phyloP scores from a whole-genome alignment of 2,329 filamentous ascomycete genomes.

The Nemania sp. region DNA sequence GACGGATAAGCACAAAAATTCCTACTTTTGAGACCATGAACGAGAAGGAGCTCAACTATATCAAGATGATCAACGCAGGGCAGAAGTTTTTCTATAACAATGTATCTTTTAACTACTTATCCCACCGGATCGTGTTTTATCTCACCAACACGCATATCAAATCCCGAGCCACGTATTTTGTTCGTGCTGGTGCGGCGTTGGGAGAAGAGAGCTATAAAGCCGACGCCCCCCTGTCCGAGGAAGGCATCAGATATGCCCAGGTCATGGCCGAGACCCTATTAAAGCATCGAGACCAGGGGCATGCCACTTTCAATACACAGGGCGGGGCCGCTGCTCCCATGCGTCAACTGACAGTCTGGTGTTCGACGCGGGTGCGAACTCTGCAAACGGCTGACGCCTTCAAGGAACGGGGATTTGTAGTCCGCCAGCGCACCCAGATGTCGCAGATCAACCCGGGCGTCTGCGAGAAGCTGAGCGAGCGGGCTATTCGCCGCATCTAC shows the following conservation, averaged over 20 bases:
- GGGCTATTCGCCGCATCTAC: constrained; percentile 77
- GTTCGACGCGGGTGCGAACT: constrained; percentile 86
- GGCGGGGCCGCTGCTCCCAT: constrained; percentile 70
- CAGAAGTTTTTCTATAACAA: constrained; percentile 95
- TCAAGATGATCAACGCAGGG: constrained; percentile 99
- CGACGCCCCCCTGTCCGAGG: constrained; percentile 80
- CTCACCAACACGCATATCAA: constrained; percentile 98
- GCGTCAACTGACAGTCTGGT: constrained; percentile 89
- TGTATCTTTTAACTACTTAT: constrained; percentile 93
- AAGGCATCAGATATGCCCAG: constrained; percentile 78
- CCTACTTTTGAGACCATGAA: constrained; percentile 97
- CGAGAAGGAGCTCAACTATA: constrained; percentile 91
- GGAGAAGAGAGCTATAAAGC: constrained; percentile 91
- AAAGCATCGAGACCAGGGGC: constrained; percentile 82
- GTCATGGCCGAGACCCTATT: constrained; percentile 86
- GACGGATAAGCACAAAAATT: constrained; percentile 88
- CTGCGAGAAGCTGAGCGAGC: constrained; percentile 90
- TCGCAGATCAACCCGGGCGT: constrained; percentile 96
- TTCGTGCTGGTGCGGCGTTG: constrained; percentile 80
- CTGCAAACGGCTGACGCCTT: constrained; percentile 87
- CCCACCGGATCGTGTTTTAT: constrained; percentile 97
- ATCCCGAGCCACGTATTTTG: constrained; percentile 90
- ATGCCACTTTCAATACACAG: constrained; percentile 67
- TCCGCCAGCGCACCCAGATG: constrained; percentile 92
- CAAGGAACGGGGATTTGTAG: constrained; percentile 78